Base-by-base conservation (phyloP, 768 basidiomycete species). In the Paxillus involutus region DNA sequence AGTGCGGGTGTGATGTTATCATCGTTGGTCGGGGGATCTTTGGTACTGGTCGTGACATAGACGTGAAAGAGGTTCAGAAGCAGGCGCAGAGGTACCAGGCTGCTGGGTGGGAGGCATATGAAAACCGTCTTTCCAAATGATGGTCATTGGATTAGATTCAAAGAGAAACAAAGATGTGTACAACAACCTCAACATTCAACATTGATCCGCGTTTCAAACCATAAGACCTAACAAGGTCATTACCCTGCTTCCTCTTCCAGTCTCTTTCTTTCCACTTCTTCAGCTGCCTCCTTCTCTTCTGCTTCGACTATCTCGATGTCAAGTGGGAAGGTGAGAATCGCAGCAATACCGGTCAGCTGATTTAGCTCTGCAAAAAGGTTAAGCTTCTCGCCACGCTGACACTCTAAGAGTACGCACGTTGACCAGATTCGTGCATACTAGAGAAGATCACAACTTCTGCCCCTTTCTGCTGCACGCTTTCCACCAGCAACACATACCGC, bases 351-450 rank as follows among this genome's bases (percentile, higher is more conserved):
- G 8, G 94, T 95, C 39, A 98, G 69, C 59, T 95, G 89, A 68
- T 98, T 97, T n/a, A 99, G 77, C 67, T 99, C 97, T 97, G 70
- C 16, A 52, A 12, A 32, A 49, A 24, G 12, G 36, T 48, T 40
- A 60, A 50, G 52, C 44, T 6, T 52, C 37, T 35, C 10, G 1
- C 19, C n/a, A 17, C 9, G n/a, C 7, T 33, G 35, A 11, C 6
- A 49, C 16, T 39, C 36, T 30, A 24, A 52, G 40, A 26, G 41
- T 37, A 76, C 91, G 64, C 65, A 96, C 94, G 95, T 79, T 98
- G 94, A 13, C 97, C 97, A 19, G 91, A 93, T 73, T 99, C 97
- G 67, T 99, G 97, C 97, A 99, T 98, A 64, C 94, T 98, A 4
- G 96, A 98, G 71, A 98, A 99, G 59, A 98, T 94, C 17, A 98